Evolutionary conservation across 495 filamentous ascomycete genomes (phyloP), one percentile per base, ranked within the genome.

Genomic region (Daldinia grandis): DNA sequence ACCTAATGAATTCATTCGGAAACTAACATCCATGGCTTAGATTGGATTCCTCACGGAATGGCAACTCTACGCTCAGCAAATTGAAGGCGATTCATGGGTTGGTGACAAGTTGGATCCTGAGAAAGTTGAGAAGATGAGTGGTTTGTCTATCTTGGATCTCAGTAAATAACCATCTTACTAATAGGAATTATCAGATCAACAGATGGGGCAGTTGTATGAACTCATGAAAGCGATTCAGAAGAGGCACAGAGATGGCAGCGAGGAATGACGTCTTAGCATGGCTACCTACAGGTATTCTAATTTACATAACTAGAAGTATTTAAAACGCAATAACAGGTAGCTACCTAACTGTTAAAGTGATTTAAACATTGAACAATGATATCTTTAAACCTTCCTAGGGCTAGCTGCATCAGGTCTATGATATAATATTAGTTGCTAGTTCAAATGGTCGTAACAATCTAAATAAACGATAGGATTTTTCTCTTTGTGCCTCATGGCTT

Each of bases 31-130:
- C 4, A 35, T 58, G 3, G 17, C 35, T 38, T 60, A 97, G 94
- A 91, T 98, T 69, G 95, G 95, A 3, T 99, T 99, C 76, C 83
- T 98, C 72, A 95, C 92, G 0, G 94, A 98, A 80, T 99, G 95
- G 95, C 95, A 98, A 76, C 78, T 91, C 31, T 99, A 98, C 75
- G 94, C 92, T 9, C 95, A 99, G 78, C 87, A 90, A 70, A 75
- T 99, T 17, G 95, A 98, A 72, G 93, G 94, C 0, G 90, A 96
- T 44, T 77, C 84, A 0, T 98, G 95, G 94, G 79, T 81, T 37
- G 94, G 89, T 0, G 93, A 90, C 62, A 92, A 88, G 72, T 77
- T 97, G 76, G 94, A 98, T 53, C 84, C 84, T 62, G 82, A 78
- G 9, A 95, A 94, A 80, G 79, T 97, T 61, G 91, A 92, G 61